Evolutionary conservation across 202 grass and related monocot genomes (phyloP), one percentile per base, ranked within the genome.

Genomic region (Brachypodium distachyon): DNA sequence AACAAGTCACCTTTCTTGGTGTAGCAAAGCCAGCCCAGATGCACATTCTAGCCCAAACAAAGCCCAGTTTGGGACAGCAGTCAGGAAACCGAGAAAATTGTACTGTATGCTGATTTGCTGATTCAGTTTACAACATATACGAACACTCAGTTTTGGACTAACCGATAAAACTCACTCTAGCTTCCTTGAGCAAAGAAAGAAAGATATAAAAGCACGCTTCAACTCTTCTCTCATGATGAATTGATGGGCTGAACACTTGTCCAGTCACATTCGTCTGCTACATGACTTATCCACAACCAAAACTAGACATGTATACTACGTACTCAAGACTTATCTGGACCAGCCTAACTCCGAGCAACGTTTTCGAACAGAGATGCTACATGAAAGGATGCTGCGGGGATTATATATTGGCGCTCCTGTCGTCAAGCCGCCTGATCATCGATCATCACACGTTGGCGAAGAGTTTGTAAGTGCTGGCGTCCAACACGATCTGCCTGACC

Each of bases 381-480:
- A 55, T 56, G 43, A 47, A 27, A 43, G 4, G 18, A 14, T 27
- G 49, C 27, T 43, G 38, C 27, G n/a, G n/a, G n/a, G n/a, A n/a
- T n/a, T n/a, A n/a, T n/a, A n/a, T n/a, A 51, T n/a, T n/a, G 42
- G 8, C 9, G 11, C 1, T 60, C 3, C 25, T 34, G 3, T 40
- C 8, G 32, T 34, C 19, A 7, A 41, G 34, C 46, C 8, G n/a
- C n/a, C n/a, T n/a, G n/a, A n/a, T 16, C 44, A 25, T 86, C 64
- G n/a, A 5, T 2, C 57, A 0, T 68, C 64, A 97, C 46, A 95
- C 89, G 83, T 98, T 98, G 3, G 96, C 87, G 85, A 98, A 98
- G 2, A 98, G 84, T 63, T 98, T 98, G 56, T 98, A 95, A 3
- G 43, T 81, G 1, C 65, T 90, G 29, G 96, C 91, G 62, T 98